phyloP scores from a whole-genome alignment of 2,329 filamentous ascomycete genomes.

The Claviceps lovelessii region DNA sequence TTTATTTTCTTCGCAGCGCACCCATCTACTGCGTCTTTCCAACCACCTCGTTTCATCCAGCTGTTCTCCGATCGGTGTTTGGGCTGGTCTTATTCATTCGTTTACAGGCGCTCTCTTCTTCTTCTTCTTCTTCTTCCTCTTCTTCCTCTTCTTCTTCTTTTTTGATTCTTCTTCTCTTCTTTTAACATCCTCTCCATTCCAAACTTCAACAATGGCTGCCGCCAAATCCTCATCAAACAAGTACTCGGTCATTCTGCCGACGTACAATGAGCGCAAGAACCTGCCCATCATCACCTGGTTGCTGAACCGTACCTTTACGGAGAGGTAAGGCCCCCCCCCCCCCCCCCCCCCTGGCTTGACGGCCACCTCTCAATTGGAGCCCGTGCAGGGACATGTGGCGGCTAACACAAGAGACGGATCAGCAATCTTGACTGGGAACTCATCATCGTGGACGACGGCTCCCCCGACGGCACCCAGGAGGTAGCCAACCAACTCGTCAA shows the following conservation, averaged over 20 bases:
- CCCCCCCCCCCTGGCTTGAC: background rate
- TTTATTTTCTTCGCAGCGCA: background rate
- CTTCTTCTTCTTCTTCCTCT: background rate
- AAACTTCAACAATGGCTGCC: conserved; percentile 29
- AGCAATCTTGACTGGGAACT: conserved; percentile 95
- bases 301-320: conserved; percentile 79
- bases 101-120: background rate
- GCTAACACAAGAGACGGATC: background rate
- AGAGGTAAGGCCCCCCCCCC: conserved; percentile 46
- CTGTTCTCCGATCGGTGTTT: background rate
- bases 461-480: conserved; percentile 85
- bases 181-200: background rate
- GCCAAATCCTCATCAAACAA: conserved; percentile 43
- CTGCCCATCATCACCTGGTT: conserved; percentile 92
- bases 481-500: conserved; percentile 82
- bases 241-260: conserved; percentile 94
- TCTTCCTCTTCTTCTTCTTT: background rate
- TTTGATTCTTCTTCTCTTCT: background rate
- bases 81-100: background rate
- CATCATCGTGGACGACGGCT: conserved; percentile 96
- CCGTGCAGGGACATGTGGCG: background rate
- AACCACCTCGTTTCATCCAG: background rate
- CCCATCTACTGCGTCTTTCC: background rate
- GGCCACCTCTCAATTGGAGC: too few species aligned
- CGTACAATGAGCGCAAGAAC: conserved; percentile 96